phyloP scores from a whole-genome alignment of 2,329 filamentous ascomycete genomes.

The Cytospora paraplurivora region DNA sequence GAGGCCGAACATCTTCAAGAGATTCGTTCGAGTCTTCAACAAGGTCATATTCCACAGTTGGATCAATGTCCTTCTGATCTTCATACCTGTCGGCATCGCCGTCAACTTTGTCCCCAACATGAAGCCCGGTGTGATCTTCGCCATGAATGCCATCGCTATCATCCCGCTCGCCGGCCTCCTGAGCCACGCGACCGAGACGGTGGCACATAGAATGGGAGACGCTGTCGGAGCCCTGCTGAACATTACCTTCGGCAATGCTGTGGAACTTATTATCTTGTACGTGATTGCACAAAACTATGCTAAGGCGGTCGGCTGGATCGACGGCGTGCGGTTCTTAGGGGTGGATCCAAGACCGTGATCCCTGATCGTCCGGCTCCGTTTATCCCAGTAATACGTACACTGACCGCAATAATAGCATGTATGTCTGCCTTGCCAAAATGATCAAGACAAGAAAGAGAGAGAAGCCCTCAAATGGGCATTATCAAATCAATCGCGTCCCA shows the following conservation, averaged over 20 bases:
- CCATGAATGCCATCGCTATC: constrained; percentile 74
- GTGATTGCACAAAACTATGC: constrained; percentile 31
- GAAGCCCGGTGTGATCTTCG: constrained; percentile 66
- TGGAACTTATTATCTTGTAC: constrained; percentile 77
- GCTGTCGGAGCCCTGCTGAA: constrained; percentile 73
- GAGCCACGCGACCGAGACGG: constrained; percentile 73
- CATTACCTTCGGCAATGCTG: constrained; percentile 77
- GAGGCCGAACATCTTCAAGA: constrained; percentile 37
- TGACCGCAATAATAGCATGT: constrained; percentile 50
- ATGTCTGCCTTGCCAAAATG: constrained; percentile 47
- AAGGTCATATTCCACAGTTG: constrained; percentile 71
- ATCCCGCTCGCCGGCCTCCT: constrained; percentile 73
- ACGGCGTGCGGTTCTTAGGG: background rate
- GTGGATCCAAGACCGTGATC: constrained; percentile 24
- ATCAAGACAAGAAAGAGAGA: constrained; percentile 49
- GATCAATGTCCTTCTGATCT: constrained; percentile 75
- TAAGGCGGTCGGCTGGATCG: background rate
- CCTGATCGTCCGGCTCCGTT: constrained; percentile 9
- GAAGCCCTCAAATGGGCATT: constrained; percentile 65
- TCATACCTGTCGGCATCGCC: constrained; percentile 76
- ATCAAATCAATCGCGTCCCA: constrained; percentile 50
- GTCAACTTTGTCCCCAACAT: constrained; percentile 56
- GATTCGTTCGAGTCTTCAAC: constrained; percentile 55
- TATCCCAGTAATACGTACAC: constrained; percentile 11
- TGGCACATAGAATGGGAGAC: constrained; percentile 72